Evolutionary conservation across 164 flowering plant species (phyloP), one percentile per base, ranked within the genome.

Genomic region (Cinnamomum micranthum): DNA sequence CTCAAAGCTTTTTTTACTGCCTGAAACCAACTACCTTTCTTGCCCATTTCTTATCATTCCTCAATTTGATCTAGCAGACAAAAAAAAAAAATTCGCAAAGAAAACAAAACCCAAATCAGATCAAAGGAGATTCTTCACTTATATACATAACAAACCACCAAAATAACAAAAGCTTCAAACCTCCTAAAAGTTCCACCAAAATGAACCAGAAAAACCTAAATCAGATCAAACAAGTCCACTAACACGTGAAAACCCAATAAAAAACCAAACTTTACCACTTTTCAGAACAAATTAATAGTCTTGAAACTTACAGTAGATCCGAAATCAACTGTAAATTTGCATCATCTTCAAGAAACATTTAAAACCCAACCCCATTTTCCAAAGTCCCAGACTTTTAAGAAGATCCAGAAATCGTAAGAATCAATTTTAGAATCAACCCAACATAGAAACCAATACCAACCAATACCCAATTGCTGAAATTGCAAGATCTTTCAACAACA

Each of bases 1-100:
- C 87, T 88, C 52, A 95, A 77, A 64, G 90, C 99, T 78, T 86
- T 95, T 87, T 87, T 93, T 70, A 95, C 91, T 27, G 93, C 90
- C 81, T 88, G 81, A 77, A 92, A 87, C 97, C 98, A 95, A 72
- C 79, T 82, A 77, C 91, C 89, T 84, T 87, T 92, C 89, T 84
- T 93, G 78, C 97, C 96, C 98, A 93, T 95, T 79, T 76, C 83
- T 84, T 75, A 28, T 76, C 80, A 80, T 75, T 77, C 84, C 78
- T 50, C 80, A 74, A 72, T 27, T 27, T 27, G 41, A 19, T 15
- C 47, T 66, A 27, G 1, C 20, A 31, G 69, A 66, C 20, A 31
- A 12, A 24, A 24, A 24, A n/a, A n/a, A 66, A 28, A 22, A 25
- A 6, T 63, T 6, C 25, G 10, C 47, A 55, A 19, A 55, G 60